Evolutionary conservation across 345 rosid genomes (phyloP).

Genomic region (Citropsis articulata): DNA sequence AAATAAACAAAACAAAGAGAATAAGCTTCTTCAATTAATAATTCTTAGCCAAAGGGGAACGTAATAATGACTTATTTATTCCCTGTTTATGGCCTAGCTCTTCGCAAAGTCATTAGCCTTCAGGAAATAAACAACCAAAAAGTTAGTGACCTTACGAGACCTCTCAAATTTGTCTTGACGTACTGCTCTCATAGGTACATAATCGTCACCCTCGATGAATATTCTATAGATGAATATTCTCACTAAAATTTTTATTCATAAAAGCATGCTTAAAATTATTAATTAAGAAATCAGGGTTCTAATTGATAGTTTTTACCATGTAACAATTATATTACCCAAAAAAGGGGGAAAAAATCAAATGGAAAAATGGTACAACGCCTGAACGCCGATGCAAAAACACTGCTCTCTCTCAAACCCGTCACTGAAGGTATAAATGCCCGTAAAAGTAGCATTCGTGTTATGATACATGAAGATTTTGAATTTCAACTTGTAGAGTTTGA

Average conservation of each 20-base stretch:
- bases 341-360: neutral
- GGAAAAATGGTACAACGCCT: neutral
- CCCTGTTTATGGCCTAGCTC: neutral
- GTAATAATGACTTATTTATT: neutral
- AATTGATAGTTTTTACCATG: neutral
- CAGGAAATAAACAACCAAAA: too few species aligned
- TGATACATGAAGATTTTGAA: slow-evolving; percentile 74
- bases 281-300: neutral
- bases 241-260: neutral
- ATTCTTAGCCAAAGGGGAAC: neutral
- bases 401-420: neutral
- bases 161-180: neutral
- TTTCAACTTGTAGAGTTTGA: slow-evolving; percentile 55
- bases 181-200: neutral
- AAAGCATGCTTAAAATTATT: too few species aligned
- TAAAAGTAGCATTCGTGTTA: slow-evolving; percentile 2
- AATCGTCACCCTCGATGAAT: neutral
- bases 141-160: neutral
- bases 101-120: neutral
- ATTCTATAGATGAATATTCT: neutral
- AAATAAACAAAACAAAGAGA: slow-evolving; percentile 6
- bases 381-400: neutral
- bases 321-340: neutral
- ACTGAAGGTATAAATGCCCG: neutral
- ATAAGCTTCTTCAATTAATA: neutral